phyloP scores from a whole-genome alignment of 2,329 filamentous ascomycete species.

The Talaromyces sp. region DNA sequence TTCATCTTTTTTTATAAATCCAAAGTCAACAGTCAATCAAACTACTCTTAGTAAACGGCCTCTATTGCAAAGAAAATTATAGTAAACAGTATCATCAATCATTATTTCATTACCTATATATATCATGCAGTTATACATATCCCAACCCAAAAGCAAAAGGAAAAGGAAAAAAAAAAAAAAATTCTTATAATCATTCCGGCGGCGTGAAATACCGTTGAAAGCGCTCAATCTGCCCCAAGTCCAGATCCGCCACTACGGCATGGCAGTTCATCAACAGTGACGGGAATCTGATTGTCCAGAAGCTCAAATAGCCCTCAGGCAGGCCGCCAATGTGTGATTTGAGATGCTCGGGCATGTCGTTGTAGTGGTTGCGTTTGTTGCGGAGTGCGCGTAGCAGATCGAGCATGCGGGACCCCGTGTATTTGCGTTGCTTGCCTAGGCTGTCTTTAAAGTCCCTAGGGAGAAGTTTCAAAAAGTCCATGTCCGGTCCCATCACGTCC shows the following conservation, averaged over 20 bases:
- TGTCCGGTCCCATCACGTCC: constrained; percentile 48
- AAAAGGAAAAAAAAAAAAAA: too few relatives aligned
- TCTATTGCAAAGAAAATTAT: not conserved
- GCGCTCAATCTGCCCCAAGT: constrained; percentile 46
- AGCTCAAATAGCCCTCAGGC: constrained; percentile 75
- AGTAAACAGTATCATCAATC: not conserved
- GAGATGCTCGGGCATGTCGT: constrained; percentile 82
- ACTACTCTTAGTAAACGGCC: not conserved
- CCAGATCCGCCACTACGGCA: constrained; percentile 64
- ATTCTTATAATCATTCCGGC: constrained; percentile 19
- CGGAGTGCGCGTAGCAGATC: constrained; percentile 83
- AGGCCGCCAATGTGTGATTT: constrained; percentile 68
- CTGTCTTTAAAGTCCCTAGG: constrained; percentile 82
- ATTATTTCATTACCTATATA: constrained; percentile 1
- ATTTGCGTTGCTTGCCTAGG: constrained; percentile 90
- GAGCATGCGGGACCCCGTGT: constrained; percentile 75
- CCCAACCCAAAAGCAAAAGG: not conserved
- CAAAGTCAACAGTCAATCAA: not conserved
- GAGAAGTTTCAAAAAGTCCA: constrained; percentile 73
- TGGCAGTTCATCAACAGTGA: constrained; percentile 74
- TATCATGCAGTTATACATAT: not conserved
- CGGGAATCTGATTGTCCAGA: constrained; percentile 79
- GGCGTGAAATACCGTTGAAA: constrained; percentile 40
- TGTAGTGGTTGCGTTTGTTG: constrained; percentile 97
- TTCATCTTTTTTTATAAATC: not conserved